These are phyloP conservation scores for Suhomyces kilbournensis DNA, from an alignment of 805 yeast species.

Conservation along the genomic window DNA sequence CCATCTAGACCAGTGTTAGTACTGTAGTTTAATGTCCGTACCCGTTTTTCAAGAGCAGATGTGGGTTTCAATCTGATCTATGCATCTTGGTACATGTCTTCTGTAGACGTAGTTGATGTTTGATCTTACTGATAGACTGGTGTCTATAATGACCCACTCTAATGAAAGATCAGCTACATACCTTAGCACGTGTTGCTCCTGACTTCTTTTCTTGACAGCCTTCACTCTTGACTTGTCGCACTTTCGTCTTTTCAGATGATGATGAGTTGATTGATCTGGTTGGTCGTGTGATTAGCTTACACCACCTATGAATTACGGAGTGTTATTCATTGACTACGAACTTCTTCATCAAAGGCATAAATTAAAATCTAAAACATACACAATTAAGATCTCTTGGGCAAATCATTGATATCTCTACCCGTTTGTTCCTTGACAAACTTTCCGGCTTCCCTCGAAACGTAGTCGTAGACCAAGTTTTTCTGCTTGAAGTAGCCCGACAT, in stretches of 20 bases:
- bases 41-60: constrained; percentile 27
- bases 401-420: constrained; percentile 26
- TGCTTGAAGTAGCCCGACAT: constrained; percentile 52
- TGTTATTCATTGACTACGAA: neutral
- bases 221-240: neutral
- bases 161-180: neutral
- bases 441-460: constrained; percentile 29
- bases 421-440: constrained; percentile 29
- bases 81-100: constrained; percentile 25
- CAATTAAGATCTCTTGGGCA: constrained; percentile 8
- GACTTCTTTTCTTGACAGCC: neutral
- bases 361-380: neutral
- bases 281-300: neutral
- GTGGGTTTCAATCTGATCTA: constrained; percentile 12
- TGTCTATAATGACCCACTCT: neutral
- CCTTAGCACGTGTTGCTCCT: neutral
- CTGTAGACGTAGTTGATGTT: constrained; percentile 6
- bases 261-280: neutral
- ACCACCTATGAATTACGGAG: neutral
- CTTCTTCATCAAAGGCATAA: neutral
- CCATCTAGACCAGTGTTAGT: constrained; percentile 2
- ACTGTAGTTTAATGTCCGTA: constrained; percentile 15
- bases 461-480: constrained; percentile 35
- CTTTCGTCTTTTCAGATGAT: neutral
- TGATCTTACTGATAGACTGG: constrained; percentile 15